These are phyloP conservation scores for Schwanniomyces vanrijiae DNA, from an alignment of 805 yeast genomes.

Conservation along the genomic window DNA sequence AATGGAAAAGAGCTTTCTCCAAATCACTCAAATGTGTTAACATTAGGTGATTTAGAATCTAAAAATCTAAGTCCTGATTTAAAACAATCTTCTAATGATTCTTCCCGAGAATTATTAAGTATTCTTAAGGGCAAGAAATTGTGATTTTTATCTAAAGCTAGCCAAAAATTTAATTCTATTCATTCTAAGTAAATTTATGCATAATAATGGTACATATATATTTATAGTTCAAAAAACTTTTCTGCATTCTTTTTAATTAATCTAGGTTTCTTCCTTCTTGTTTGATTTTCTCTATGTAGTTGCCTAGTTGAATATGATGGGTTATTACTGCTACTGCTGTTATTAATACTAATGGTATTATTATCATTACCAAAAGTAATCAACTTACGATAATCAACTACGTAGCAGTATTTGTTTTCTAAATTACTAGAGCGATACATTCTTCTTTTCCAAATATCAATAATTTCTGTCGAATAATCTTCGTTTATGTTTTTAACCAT, in stretches of 20 bases:
- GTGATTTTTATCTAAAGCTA: background rate
- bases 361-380: conserved; percentile 2
- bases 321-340: background rate
- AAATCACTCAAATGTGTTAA: conserved; percentile 6
- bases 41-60: conserved; percentile 9
- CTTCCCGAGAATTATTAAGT: conserved; percentile 21
- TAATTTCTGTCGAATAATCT: background rate
- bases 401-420: conserved; percentile 1
- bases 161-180: conserved; percentile 1
- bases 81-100: conserved; percentile 2
- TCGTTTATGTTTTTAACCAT: background rate
- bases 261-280: conserved; percentile 3
- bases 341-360: conserved; percentile 3
- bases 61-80: background rate
- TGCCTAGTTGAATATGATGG: background rate
- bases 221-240: conserved; percentile 16
- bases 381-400: background rate
- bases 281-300: background rate
- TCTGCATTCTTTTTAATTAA: conserved; percentile 13
- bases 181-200: background rate
- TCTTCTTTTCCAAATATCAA: background rate
- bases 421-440: background rate
- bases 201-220: background rate
- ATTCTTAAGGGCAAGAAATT: conserved; percentile 15
- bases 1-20: conserved; percentile 2